Evolutionary conservation across 306 rosid genomes (phyloP), one percentile per base, ranked within the genome.

Genomic region (Gillenia trifoliata): DNA sequence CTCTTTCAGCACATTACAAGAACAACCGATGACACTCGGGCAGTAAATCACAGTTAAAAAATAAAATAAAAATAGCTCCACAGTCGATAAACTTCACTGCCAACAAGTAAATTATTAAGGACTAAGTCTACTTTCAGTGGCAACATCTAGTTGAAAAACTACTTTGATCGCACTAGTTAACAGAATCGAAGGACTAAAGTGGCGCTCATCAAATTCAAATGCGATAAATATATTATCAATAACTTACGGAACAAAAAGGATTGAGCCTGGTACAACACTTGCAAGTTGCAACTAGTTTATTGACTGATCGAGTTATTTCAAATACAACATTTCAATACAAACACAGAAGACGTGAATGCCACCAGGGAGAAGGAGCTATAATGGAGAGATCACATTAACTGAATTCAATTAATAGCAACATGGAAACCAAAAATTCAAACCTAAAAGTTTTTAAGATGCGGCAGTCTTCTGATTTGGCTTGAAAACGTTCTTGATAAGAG

Each of bases 401-500:
- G 70, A 83, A 81, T 43, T 63, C 43, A 85, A 79, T 74, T 55
- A 79, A 73, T 52, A 63, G 71, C 38, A 85, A 77, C 29, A 76
- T 40, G 45, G 49, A 69, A 79, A 61, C 33, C 52, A 80, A 79
- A 72, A 79, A 23, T 38, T 20, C 57, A 55, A 71, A 30, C 72
- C 76, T 79, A 88, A 57, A 16, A 50, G 25, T 57, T 38, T 71
- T 77, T 71, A 91, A 62, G 87, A 88, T 49, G 57, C 59, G 38
- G 66, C 19, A 23, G 72, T 69, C 82, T 88, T 88, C 66, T 83
- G 83, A 64, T 88, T 92, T 31, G 96, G 96, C 80, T 88, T 55
- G 77, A 88, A 92, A 0, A 92, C 96, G 65, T 89, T 29, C 90
- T 92, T 87, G 67, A 92, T 64, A 54, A 92, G 92, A 1, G 98